Evolutionary conservation across 1,139 yeast species (phyloP).

Genomic region (Scheffersomyces insectosa): DNA sequence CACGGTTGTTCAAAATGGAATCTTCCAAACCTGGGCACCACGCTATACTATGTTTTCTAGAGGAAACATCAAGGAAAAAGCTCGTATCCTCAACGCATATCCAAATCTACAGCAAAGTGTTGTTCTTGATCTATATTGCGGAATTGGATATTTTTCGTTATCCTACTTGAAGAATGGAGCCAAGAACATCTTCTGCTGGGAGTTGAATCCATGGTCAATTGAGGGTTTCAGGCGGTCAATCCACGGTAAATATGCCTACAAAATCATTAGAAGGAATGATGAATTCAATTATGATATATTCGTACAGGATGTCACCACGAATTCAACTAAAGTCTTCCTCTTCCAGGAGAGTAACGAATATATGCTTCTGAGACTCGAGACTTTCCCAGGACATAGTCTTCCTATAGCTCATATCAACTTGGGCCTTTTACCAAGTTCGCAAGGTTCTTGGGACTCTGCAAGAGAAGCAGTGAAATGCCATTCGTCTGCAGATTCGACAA

Average conservation of each 20-base stretch:
- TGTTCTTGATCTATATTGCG: slow-evolving; percentile 75
- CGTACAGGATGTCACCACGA: slow-evolving; percentile 1
- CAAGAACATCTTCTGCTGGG: slow-evolving; percentile 68
- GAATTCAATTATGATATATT: slow-evolving; percentile 20
- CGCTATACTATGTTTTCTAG: slow-evolving; percentile 82
- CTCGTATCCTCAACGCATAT: slow-evolving; percentile 53
- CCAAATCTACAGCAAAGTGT: slow-evolving; percentile 23
- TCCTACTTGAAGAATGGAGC: slow-evolving; percentile 64
- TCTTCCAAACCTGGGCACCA: slow-evolving; percentile 84
- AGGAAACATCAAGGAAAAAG: slow-evolving; percentile 85
- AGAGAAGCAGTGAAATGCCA: slow-evolving; percentile 20
- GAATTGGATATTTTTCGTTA: slow-evolving; percentile 83
- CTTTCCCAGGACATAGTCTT: slow-evolving; percentile 17
- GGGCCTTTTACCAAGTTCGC: slow-evolving; percentile 74
- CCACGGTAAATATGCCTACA: slow-evolving; percentile 43
- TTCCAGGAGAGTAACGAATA: slow-evolving; percentile 64
- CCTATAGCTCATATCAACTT: slow-evolving; percentile 66
- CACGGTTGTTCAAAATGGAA: slow-evolving; percentile 66
- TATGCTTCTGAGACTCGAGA: slow-evolving; percentile 42
- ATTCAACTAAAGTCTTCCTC: slow-evolving; percentile 32
- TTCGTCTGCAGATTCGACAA: slow-evolving; percentile 14
- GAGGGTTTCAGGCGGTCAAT: slow-evolving; percentile 68
- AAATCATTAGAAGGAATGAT: slow-evolving; percentile 32
- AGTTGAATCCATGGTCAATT: slow-evolving; percentile 82
- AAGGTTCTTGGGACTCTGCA: slow-evolving; percentile 59